Conservation (phyloP, 169 alveolate species). For the Plasmodium coatneyi region DNA sequence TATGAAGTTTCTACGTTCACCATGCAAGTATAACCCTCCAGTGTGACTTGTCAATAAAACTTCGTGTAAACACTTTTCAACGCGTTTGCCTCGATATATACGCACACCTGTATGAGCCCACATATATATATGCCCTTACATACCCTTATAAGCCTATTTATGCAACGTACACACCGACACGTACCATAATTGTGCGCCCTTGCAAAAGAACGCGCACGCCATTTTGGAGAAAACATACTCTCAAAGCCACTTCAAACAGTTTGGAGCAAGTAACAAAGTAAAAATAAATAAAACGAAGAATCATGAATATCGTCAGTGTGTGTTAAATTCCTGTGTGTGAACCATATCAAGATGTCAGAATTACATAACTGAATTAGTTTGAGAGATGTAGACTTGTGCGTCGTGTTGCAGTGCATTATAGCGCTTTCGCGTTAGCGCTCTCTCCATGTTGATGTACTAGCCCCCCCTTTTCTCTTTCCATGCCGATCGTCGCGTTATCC, state of each 20-base stretch:
- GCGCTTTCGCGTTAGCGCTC: neutral
- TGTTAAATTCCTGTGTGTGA: slow-evolving; percentile 10
- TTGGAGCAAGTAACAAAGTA: slow-evolving; percentile 3
- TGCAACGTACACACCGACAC: neutral
- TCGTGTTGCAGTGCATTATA: neutral
- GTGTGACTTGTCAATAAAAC: slow-evolving; percentile 8
- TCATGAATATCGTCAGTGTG: slow-evolving; percentile 15
- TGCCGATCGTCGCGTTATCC: neutral
- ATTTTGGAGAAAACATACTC: slow-evolving; percentile 7
- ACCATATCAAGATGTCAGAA: slow-evolving; percentile 41
- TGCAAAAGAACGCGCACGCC: neutral
- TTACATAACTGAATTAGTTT: slow-evolving; percentile 6
- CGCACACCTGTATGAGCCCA: slow-evolving; percentile 1
- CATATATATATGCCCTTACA: slow-evolving; percentile 1
- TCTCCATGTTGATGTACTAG: neutral
- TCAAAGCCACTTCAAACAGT: neutral
- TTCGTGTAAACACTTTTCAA: slow-evolving; percentile 10
- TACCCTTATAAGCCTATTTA: neutral
- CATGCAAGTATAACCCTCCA: neutral
- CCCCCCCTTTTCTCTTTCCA: neutral
- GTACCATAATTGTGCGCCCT: neutral
- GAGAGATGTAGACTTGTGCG: slow-evolving; percentile 4
- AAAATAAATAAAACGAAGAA: slow-evolving; percentile 14
- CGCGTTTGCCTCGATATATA: neutral
- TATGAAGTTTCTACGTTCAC: slow-evolving; percentile 2